Evolutionary conservation across 169 alveolate genomes (phyloP).

Genomic region (Cryptosporidium xiaoi): DNA sequence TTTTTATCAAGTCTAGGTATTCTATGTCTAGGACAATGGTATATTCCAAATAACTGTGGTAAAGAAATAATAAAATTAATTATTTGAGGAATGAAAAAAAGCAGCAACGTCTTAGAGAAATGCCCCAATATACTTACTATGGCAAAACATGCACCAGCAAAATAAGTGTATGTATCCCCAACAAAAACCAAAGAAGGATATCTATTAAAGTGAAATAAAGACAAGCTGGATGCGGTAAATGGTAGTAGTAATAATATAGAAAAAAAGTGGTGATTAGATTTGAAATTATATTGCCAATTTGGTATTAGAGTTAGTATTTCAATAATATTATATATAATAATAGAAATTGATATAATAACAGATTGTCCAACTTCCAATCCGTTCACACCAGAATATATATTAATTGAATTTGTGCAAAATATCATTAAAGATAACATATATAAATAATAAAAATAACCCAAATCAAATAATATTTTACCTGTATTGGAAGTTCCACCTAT

Average conservation of each 20-base stretch:
- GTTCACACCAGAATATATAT: slow-evolving; percentile 95
- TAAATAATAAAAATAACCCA: slow-evolving; percentile 88
- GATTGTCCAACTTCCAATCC: slow-evolving; percentile 95
- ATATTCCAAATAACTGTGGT: slow-evolving; percentile 91
- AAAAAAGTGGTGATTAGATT: slow-evolving; percentile 83
- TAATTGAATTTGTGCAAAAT: slow-evolving; percentile 92
- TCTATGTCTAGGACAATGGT: slow-evolving; percentile 93
- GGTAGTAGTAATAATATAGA: slow-evolving; percentile 87
- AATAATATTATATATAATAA: slow-evolving; percentile 87
- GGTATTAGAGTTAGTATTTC: slow-evolving; percentile 80
- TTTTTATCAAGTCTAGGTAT: slow-evolving; percentile 85
- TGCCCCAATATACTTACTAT: slow-evolving; percentile 92
- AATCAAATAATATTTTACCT: slow-evolving; percentile 80
- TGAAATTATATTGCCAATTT: slow-evolving; percentile 50
- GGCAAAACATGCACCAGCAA: slow-evolving; percentile 94
- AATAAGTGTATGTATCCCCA: slow-evolving; percentile 93
- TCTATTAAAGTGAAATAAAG: slow-evolving; percentile 86
- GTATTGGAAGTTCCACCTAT: slow-evolving; percentile 76
- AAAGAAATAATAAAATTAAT: slow-evolving; percentile 89
- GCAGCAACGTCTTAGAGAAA: slow-evolving; percentile 87
- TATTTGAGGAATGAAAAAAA: slow-evolving; percentile 92
- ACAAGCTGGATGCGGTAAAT: slow-evolving; percentile 86
- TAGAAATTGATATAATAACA: slow-evolving; percentile 86
- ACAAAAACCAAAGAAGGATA: slow-evolving; percentile 94
- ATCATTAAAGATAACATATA: slow-evolving; percentile 88